These are phyloP conservation scores for Auricularia auricula-judae DNA, from an alignment of 768 basidiomycete species.

Conservation along the genomic window DNA sequence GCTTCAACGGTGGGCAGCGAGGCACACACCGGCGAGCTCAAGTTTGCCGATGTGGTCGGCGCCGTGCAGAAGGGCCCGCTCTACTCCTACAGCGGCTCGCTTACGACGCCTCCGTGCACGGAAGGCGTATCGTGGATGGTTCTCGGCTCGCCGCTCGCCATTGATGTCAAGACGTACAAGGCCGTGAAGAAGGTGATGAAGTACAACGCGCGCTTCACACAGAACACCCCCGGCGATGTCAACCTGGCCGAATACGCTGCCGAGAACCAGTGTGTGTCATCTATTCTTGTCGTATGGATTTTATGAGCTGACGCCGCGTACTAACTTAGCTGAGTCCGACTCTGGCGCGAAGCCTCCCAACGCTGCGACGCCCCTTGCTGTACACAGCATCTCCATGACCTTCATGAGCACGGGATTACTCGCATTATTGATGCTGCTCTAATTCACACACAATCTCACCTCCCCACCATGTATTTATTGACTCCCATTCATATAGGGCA, in stretches of 20 bases:
- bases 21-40: not conserved
- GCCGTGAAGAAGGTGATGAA: not conserved
- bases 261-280: not conserved
- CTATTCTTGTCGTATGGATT: too few species aligned
- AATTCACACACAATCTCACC: not conserved
- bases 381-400: not conserved
- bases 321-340: not conserved
- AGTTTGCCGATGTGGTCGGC: not conserved
- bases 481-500: not conserved
- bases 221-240: not conserved
- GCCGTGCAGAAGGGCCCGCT: not conserved
- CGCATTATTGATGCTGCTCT: not conserved
- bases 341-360: not conserved
- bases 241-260: not conserved
- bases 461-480: not conserved
- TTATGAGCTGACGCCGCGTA: too few species aligned
- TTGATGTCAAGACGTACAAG: conserved; percentile 1
- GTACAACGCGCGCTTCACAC: not conserved
- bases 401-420: not conserved
- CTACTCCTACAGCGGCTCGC: not conserved
- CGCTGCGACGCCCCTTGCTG: not conserved
- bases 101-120: not conserved
- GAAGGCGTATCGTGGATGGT: not conserved
- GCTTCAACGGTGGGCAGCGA: not conserved
- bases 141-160: not conserved